These are phyloP conservation scores for Furcasterigmium furcatum DNA, from an alignment of 2,329 filamentous ascomycete genomes.

Conservation along the genomic window DNA sequence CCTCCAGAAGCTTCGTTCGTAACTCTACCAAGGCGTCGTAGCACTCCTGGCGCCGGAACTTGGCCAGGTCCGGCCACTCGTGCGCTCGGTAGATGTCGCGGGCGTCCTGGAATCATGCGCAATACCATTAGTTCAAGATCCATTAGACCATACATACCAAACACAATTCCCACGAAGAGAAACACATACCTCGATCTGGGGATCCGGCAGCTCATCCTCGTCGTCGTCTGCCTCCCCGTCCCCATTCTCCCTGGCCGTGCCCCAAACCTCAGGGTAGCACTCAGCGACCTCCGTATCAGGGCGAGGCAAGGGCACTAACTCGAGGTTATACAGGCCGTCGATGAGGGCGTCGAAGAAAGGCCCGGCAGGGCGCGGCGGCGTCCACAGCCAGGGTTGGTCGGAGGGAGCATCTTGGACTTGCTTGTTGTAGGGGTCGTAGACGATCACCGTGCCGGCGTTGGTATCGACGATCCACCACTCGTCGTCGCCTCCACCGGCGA, in stretches of 20 bases:
- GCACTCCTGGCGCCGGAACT: constrained; percentile 1
- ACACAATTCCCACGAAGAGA: too few species aligned
- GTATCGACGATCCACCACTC: constrained; percentile 4
- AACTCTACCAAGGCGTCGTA: not conserved
- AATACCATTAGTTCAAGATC: too few species aligned
- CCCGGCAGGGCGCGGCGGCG: not conserved
- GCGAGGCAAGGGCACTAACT: not conserved
- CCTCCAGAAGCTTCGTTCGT: not conserved
- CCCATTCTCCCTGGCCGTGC: too few species aligned
- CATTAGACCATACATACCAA: too few species aligned
- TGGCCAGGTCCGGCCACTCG: not conserved
- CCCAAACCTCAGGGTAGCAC: too few species aligned
- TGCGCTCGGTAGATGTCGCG: not conserved
- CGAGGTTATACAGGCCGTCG: not conserved
- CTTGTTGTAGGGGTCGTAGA: constrained; percentile 1
- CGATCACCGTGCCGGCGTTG: not conserved
- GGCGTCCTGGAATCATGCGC: not conserved
- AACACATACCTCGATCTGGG: too few species aligned
- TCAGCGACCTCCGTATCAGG: too few species aligned
- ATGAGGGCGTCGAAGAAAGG: not conserved
- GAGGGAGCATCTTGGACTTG: not conserved
- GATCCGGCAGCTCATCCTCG: too few species aligned
- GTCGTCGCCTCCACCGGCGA: not conserved
- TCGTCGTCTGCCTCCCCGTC: too few species aligned
- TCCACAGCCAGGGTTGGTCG: not conserved